Evolutionary conservation across 805 yeast genomes (phyloP).

Genomic region (Cyberlindnera japonica): DNA sequence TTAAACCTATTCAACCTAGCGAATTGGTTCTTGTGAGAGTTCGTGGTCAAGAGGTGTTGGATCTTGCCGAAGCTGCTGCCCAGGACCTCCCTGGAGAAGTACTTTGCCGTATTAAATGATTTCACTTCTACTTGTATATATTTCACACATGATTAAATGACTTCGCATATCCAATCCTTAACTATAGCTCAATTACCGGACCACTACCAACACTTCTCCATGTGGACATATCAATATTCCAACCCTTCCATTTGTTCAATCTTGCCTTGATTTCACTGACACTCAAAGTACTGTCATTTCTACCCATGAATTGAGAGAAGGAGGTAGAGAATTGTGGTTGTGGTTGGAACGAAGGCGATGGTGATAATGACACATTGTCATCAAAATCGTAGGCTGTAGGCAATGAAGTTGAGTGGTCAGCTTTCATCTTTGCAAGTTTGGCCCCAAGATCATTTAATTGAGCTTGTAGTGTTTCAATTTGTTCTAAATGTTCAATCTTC

Average conservation of each 20-base stretch:
- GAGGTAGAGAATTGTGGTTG: constrained; percentile 8
- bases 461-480: constrained; percentile 30
- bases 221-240: constrained; percentile 81
- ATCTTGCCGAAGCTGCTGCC: constrained; percentile 82
- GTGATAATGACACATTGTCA: constrained; percentile 20
- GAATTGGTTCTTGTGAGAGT: constrained; percentile 72
- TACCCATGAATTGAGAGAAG: constrained; percentile 19
- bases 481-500: constrained; percentile 34
- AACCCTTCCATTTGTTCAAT: constrained; percentile 71
- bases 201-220: constrained; percentile 78
- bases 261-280: constrained; percentile 52
- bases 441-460: constrained; percentile 26
- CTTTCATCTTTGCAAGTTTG: constrained; percentile 20
- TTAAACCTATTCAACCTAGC: constrained; percentile 83
- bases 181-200: constrained; percentile 47
- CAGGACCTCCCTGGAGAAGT: constrained; percentile 71
- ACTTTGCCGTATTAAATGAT: constrained; percentile 66
- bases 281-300: constrained; percentile 30
- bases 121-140: no score
- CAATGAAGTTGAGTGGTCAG: constrained; percentile 21
- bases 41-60: constrained; percentile 50
- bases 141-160: no score
- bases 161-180: not conserved
- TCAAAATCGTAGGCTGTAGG: constrained; percentile 22
- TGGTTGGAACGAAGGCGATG: constrained; percentile 23